These are phyloP conservation scores for Linnemannia zychae DNA, from an alignment of 192 early-diverging fungal species.

Conservation along the genomic window DNA sequence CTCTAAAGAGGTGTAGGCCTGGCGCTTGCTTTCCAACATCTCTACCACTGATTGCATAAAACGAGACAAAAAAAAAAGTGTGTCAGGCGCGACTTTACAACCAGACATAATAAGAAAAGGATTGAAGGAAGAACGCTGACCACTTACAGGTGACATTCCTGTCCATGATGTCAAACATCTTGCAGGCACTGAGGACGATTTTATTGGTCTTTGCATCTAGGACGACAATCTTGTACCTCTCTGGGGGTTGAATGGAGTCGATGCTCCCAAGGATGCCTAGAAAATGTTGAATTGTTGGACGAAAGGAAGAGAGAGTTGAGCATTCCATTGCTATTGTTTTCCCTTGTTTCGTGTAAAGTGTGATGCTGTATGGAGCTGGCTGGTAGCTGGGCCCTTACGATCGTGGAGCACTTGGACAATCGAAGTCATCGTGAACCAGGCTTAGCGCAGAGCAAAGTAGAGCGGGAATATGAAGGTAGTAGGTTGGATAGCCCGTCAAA, in stretches of 20 bases:
- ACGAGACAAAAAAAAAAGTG: neutral
- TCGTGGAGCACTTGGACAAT: constrained; percentile 37
- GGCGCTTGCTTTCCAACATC: constrained; percentile 68
- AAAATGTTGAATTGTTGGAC: neutral
- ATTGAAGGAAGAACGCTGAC: neutral
- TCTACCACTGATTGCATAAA: constrained; percentile 69
- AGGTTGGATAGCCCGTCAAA: neutral
- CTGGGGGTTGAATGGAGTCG: constrained; percentile 77
- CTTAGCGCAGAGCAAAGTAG: neutral
- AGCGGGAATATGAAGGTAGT: no score
- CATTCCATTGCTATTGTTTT: neutral
- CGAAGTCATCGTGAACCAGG: constrained; percentile 28
- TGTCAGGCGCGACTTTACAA: neutral
- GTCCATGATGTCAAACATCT: constrained; percentile 79
- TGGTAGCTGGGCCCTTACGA: constrained; percentile 19
- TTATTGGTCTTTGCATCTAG: constrained; percentile 81
- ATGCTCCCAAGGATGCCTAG: constrained; percentile 81
- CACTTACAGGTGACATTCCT: constrained; percentile 75
- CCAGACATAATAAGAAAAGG: neutral
- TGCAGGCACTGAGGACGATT: constrained; percentile 80
- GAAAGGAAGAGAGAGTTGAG: neutral
- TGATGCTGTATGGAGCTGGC: neutral
- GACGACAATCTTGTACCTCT: constrained; percentile 87
- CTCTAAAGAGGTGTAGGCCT: constrained; percentile 70
- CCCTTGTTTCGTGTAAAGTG: neutral